Evolutionary conservation across 2,329 filamentous ascomycete species (phyloP).

Genomic region (Beauveria sp.): DNA sequence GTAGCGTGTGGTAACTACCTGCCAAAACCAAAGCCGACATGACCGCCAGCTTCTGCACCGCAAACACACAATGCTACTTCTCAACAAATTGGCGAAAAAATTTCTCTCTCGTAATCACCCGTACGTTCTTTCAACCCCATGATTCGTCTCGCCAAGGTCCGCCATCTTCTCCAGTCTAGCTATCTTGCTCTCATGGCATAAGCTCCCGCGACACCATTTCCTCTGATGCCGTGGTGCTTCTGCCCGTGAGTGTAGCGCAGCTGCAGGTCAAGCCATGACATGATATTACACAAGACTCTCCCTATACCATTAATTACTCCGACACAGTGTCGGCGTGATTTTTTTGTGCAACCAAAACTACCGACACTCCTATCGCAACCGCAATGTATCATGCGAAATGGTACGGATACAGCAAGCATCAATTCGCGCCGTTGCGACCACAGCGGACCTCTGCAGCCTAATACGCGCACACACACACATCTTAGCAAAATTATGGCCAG

Average conservation of each 20-base stretch:
- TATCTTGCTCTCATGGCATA: not conserved
- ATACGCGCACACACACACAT: not conserved
- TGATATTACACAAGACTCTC: not conserved
- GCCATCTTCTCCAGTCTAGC: not conserved
- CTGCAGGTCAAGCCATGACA: not conserved
- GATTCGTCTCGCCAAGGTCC: not conserved
- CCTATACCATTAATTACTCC: not conserved
- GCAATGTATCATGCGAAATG: not conserved
- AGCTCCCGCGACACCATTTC: not conserved
- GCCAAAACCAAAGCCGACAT: not conserved
- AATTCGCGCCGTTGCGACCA: not conserved
- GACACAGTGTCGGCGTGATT: not conserved
- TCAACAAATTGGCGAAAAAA: not conserved
- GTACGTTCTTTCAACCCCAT: not conserved
- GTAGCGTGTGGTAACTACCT: not conserved
- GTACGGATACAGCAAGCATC: not conserved
- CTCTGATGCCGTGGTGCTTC: not conserved
- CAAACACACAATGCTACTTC: not conserved
- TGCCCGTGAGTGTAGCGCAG: not conserved
- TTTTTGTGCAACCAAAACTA: not conserved
- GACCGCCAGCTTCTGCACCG: no score
- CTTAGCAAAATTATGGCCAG: not conserved
- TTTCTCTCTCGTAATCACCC: not conserved
- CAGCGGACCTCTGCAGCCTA: not conserved
- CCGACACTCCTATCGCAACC: not conserved